Base-by-base conservation (phyloP, 192 early-diverging fungal genomes). In the Podila horticola region DNA sequence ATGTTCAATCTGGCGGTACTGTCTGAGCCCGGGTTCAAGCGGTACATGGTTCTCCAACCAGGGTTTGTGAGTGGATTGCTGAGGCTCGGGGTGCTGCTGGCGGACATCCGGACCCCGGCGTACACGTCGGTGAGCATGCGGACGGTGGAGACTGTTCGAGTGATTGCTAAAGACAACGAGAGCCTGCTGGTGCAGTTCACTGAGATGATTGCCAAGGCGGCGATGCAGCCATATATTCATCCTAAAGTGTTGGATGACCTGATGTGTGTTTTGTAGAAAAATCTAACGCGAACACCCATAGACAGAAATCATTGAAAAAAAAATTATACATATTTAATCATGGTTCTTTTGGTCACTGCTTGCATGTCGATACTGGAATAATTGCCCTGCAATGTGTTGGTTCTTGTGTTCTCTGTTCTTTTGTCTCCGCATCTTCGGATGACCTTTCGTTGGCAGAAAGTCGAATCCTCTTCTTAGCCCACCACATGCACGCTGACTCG, bases 1-100 rank as follows among this genome's bases (percentile, higher is more conserved):
- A 64, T 83, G 26, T 88, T 85, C 71, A 87, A 90, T 64, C 66
- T 90, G 22, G 76, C 83, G 59, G 69, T 62, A 5, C 36, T 85
- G 28, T 81, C 77, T 1, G 77, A 81, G 26, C 52, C 62, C 15
- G 71, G 67, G 13, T 81, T 81, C 52, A 62, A 71, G 66, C 71
- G 77, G 49, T 69, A 81, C 22, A 73, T 81, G 77, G 70, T 60
- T 0, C 41, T 72, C 20, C 77, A 73, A 48, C 77, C 77, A 1
- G 77, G 77, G 28, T 81, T 81, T 66, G 77, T 81, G 55, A 68
- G 71, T 12, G 67, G 77, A 20, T 34, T 81, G 62, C 30, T 81
- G 66, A 68, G 62, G 33, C 36, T 81, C 61, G 72, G 77, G 22
- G 66, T 81, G 58, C 9, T 73, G 29, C 20, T 81, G 62, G 77